phyloP scores from a whole-genome alignment of 257 asterid species.

The Echites panduratus region DNA sequence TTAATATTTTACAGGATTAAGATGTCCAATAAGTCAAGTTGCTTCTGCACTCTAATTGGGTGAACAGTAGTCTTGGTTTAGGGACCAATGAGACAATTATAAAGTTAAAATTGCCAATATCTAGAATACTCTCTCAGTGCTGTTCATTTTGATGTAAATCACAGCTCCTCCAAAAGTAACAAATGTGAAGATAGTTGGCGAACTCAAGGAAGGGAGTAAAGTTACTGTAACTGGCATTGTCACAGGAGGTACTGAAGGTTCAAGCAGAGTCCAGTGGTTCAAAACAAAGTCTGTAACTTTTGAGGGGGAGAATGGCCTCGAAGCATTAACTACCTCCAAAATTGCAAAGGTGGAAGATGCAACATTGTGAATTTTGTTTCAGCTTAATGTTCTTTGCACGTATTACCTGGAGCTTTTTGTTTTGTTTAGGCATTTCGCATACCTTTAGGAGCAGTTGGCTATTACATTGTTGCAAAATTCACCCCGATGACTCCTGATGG shows the following conservation, averaged over 20 bases:
- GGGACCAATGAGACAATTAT: background rate
- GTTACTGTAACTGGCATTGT: slow-evolving; percentile 83
- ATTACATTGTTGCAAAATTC: slow-evolving; percentile 70
- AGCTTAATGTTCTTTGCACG: background rate
- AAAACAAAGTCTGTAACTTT: slow-evolving; percentile 60
- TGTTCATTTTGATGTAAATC: slow-evolving; percentile 13
- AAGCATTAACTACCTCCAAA: slow-evolving; percentile 81
- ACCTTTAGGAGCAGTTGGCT: slow-evolving; percentile 95
- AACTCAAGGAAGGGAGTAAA: slow-evolving; percentile 90
- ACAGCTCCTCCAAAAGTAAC: slow-evolving; percentile 93
- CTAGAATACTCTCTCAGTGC: slow-evolving; percentile 6
- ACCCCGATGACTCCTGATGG: slow-evolving; percentile 98
- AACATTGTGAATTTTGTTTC: slow-evolving; percentile 5
- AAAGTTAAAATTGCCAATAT: slow-evolving; percentile 7
- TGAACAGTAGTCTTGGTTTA: background rate
- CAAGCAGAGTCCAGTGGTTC: slow-evolving; percentile 99
- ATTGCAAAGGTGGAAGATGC: slow-evolving; percentile 67
- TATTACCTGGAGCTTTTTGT: slow-evolving; percentile 11
- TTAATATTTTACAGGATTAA: background rate
- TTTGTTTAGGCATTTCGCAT: slow-evolving; percentile 70
- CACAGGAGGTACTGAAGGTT: slow-evolving; percentile 97
- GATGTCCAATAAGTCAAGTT: background rate
- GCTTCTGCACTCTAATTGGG: no score
- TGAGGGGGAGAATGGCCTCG: slow-evolving; percentile 69
- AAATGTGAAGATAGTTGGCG: slow-evolving; percentile 86